These are phyloP conservation scores for Luffa aegyptiaca DNA, from an alignment of 306 rosid genomes.

Conservation along the genomic window DNA sequence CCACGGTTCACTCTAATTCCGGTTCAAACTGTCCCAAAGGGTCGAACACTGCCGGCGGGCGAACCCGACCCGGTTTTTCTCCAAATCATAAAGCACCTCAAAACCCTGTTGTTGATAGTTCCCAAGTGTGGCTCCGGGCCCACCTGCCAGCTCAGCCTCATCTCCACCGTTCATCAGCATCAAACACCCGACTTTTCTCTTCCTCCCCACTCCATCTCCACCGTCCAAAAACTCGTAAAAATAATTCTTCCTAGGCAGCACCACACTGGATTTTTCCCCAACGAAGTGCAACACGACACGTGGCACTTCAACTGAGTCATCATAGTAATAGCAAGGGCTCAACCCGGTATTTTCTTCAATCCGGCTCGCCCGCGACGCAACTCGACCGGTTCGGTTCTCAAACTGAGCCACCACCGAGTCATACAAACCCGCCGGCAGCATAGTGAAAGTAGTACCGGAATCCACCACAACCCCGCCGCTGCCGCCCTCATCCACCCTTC, in stretches of 20 bases:
- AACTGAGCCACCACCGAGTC: constrained; percentile 59
- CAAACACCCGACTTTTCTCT: constrained; percentile 67
- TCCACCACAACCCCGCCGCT: constrained; percentile 82
- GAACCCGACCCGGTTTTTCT: constrained; percentile 63
- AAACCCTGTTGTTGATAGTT: constrained; percentile 94
- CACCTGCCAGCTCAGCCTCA: constrained; percentile 57
- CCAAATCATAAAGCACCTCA: constrained; percentile 77
- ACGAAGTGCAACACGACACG: constrained; percentile 46
- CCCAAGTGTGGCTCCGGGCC: constrained; percentile 85
- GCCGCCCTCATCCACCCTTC: constrained; percentile 41
- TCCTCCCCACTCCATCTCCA: constrained; percentile 27
- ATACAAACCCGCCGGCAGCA: constrained; percentile 63
- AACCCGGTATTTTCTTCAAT: constrained; percentile 64
- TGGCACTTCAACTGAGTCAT: constrained; percentile 34
- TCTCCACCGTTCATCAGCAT: constrained; percentile 93
- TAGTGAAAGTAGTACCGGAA: constrained; percentile 86
- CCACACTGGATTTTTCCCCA: constrained; percentile 59
- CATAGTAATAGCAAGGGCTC: constrained; percentile 57
- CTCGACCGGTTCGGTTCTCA: constrained; percentile 45
- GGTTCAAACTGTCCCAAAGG: constrained; percentile 70
- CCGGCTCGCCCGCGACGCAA: constrained; percentile 47
- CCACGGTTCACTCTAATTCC: background rate
- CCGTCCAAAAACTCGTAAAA: constrained; percentile 70
- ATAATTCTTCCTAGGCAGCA: constrained; percentile 59
- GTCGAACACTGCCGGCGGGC: constrained; percentile 66